A percentile compares a stretch with the other conserved stretches of the same genome.
phyloP scores from a whole-genome alignment of 345 rosid species.

The Geranium rotundifolium region DNA sequence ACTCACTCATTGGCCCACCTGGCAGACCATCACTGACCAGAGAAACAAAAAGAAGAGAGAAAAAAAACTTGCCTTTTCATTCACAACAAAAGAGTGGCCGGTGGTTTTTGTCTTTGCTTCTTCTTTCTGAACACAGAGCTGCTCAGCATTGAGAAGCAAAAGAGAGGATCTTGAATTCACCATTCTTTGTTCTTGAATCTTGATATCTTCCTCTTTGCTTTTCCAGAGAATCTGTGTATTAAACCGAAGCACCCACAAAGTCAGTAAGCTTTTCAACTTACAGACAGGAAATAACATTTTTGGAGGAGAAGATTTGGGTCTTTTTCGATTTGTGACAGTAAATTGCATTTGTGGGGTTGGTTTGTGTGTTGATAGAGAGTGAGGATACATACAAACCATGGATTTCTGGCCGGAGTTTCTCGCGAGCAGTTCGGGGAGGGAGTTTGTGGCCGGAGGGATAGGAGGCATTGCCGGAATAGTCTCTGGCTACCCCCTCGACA shows the following conservation, averaged over 20 bases:
- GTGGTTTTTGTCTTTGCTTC: conserved; percentile 16
- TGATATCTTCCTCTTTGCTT: not conserved
- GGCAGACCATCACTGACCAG: not conserved
- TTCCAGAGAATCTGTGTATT: no score
- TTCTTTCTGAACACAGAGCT: not conserved
- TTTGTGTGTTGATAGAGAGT: not conserved
- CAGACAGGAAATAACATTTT: no score
- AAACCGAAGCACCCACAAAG: no score
- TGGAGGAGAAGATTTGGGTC: no score
- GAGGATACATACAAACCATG: conserved; percentile 23
- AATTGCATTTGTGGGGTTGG: no score
- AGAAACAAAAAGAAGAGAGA: no score
- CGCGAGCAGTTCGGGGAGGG: conserved; percentile 71
- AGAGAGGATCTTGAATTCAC: no score
- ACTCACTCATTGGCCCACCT: conserved; percentile 4
- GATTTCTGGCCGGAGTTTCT: conserved; percentile 95
- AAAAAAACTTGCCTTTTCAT: conserved; percentile 14
- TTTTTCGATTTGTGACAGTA: not conserved
- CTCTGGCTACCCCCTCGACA: conserved; percentile 87
- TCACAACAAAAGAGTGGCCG: conserved; percentile 19
- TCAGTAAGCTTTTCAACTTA: no score
- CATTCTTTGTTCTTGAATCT: no score
- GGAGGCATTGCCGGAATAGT: conserved; percentile 92
- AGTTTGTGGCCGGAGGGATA: conserved; percentile 85
- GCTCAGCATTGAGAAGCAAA: no score